Evolutionary conservation across 371 early-diverging fungal genomes (phyloP).

Genomic region (Mucor indicus): DNA sequence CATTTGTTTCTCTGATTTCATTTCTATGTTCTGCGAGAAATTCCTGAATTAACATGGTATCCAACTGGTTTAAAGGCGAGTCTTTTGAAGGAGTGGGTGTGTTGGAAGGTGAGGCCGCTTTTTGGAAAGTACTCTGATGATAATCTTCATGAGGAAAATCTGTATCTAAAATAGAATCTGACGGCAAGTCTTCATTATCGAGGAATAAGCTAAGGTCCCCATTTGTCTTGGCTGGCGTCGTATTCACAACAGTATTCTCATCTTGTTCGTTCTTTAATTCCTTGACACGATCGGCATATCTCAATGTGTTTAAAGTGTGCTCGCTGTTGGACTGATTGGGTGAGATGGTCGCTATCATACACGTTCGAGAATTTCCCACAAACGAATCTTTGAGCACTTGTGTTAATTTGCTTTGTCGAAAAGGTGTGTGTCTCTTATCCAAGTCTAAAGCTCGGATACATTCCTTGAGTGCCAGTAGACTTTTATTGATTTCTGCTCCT

Average conservation of each 20-base stretch:
- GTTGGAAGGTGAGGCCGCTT: neutral
- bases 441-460: constrained; percentile 97
- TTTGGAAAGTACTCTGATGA: constrained; percentile 7
- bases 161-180: constrained; percentile 18
- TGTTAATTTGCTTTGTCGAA: constrained; percentile 96
- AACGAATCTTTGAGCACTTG: constrained; percentile 97
- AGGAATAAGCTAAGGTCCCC: constrained; percentile 1
- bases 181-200: constrained; percentile 19
- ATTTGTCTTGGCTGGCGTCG: neutral
- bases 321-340: constrained; percentile 92
- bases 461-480: constrained; percentile 94
- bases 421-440: constrained; percentile 92
- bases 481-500: constrained; percentile 98
- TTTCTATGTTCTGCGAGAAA: constrained; percentile 75
- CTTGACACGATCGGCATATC: constrained; percentile 88
- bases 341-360: constrained; percentile 97
- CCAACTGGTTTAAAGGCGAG: constrained; percentile 9
- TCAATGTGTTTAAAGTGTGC: constrained; percentile 96
- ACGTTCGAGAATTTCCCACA: constrained; percentile 94
- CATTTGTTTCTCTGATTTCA: constrained; percentile 75
- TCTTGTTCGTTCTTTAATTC: constrained; percentile 21
- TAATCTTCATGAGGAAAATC: constrained; percentile 35
- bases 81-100: neutral
- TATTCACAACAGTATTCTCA: constrained; percentile 14
- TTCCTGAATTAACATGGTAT: constrained; percentile 50